A percentile compares a stretch with the other conserved stretches of the same genome.
Conservation (phyloP, 2,329 filamentous ascomycete species). For the Knoxdaviesia capensis region DNA sequence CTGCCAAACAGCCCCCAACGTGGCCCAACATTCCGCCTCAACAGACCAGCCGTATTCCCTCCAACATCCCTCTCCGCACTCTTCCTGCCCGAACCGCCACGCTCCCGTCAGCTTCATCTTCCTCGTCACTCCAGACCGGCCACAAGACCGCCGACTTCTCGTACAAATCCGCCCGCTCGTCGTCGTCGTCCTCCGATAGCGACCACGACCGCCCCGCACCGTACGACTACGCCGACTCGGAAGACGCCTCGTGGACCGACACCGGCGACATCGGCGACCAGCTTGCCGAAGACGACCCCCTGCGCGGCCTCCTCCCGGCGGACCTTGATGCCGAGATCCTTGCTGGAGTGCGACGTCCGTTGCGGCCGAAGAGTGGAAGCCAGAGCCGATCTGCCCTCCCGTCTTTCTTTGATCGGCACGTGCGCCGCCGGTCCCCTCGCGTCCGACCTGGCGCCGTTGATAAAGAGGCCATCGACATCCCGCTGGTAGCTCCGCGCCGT, state of each 20-base stretch:
- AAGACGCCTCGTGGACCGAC: constrained; percentile 63
- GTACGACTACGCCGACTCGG: constrained; percentile 34
- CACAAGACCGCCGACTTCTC: constrained; percentile 23
- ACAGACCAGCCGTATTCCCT: constrained; percentile 47
- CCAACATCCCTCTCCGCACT: constrained; percentile 75
- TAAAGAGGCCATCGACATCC: constrained; percentile 71
- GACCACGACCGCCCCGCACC: constrained; percentile 25
- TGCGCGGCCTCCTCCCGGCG: constrained; percentile 47
- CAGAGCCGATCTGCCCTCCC: too few relatives aligned
- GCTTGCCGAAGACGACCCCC: constrained; percentile 64
- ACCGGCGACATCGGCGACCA: constrained; percentile 91
- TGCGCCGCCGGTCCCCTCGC: constrained; percentile 29
- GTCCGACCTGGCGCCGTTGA: constrained; percentile 17
- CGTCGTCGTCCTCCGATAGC: neutral
- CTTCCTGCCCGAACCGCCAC: constrained; percentile 21
- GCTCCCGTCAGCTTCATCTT: neutral
- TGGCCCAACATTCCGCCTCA: constrained; percentile 71
- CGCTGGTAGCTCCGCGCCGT: constrained; percentile 41
- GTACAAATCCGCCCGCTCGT: constrained; percentile 3
- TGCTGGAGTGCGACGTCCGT: constrained; percentile 25
- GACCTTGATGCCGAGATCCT: constrained; percentile 44
- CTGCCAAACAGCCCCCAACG: constrained; percentile 53
- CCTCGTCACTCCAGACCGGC: constrained; percentile 2
- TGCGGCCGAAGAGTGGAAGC: constrained; percentile 13
- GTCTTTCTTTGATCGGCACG: neutral